These are phyloP conservation scores for Guillardia theta DNA, from an alignment of 78 protist genomes.

Conservation along the genomic window DNA sequence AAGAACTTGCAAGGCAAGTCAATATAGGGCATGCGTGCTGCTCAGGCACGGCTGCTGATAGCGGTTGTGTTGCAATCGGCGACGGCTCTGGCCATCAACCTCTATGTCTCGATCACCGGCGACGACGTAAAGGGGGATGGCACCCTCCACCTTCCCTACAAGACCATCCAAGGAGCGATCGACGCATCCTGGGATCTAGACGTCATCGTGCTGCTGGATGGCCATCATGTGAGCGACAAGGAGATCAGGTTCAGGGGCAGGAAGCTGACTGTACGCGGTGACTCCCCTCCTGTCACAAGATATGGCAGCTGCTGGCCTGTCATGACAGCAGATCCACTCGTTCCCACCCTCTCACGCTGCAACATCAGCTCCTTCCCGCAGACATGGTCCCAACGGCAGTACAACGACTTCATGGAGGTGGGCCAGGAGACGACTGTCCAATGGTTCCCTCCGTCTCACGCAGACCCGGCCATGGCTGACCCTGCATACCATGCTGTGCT, in stretches of 20 bases:
- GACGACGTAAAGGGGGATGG: neutral
- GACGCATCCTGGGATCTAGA: neutral
- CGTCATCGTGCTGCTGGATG: neutral
- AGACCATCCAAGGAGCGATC: neutral
- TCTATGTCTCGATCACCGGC: neutral
- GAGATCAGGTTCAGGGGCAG: neutral
- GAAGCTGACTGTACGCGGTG: neutral
- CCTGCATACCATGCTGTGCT: neutral
- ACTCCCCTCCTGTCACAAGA: neutral
- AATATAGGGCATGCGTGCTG: too few species aligned
- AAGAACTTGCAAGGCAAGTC: too few species aligned
- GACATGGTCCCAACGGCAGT: neutral
- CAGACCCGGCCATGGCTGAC: neutral
- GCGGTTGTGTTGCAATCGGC: too few species aligned
- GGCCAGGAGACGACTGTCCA: neutral
- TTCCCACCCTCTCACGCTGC: neutral
- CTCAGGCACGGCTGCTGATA: too few species aligned
- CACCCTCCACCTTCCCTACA: neutral
- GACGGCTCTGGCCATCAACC: too few species aligned
- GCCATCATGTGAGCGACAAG: neutral
- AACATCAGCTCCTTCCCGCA: neutral
- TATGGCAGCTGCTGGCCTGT: neutral
- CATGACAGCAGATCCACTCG: neutral
- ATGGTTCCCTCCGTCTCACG: too few species aligned
- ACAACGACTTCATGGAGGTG: neutral